A percentile compares a stretch with the other conserved stretches of the same genome.
Evolutionary conservation across 768 basidiomycete genomes (phyloP).

Genomic region (Agaricus bisporus): DNA sequence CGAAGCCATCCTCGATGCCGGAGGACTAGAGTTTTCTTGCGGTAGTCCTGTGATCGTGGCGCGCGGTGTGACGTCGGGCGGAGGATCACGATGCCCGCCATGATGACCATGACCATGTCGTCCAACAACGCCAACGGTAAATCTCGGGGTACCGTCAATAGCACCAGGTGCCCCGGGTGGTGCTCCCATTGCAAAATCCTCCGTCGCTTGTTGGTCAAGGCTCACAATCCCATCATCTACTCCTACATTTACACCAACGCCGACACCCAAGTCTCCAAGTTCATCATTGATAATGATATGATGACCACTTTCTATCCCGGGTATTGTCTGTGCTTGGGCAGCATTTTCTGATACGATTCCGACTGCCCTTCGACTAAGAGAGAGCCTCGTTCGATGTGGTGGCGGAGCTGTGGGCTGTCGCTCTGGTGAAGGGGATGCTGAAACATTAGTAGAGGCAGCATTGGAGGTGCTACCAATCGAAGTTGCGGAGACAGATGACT

Average conservation of each 20-base stretch:
- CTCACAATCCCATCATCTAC: conserved; percentile 76
- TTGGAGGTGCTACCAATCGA: conserved; percentile 16
- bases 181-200: conserved; percentile 86
- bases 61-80: conserved; percentile 58
- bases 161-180: conserved; percentile 88
- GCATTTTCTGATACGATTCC: conserved; percentile 37
- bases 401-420: conserved; percentile 16
- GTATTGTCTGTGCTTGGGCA: conserved; percentile 16
- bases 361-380: conserved; percentile 23
- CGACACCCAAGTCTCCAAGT: conserved; percentile 15
- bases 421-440: conserved; percentile 26
- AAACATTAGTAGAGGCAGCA: conserved; percentile 24
- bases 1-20: conserved; percentile 1
- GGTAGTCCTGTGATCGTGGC: conserved; percentile 56
- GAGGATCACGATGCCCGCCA: conserved; percentile 21
- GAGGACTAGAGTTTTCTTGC: conserved; percentile 9
- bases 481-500: not conserved
- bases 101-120: conserved; percentile 13
- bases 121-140: conserved; percentile 3
- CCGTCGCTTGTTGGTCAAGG: conserved; percentile 58
- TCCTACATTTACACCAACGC: conserved; percentile 36
- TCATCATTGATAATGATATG: conserved; percentile 41
- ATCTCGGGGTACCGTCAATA: conserved; percentile 26
- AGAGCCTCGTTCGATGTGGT: conserved; percentile 16
- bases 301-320: conserved; percentile 17